Percentiles rank a stretch among this genome's conserved stretches.
Evolutionary conservation across 345 rosid genomes (phyloP).

Genomic region (Atalantia buxifolia): DNA sequence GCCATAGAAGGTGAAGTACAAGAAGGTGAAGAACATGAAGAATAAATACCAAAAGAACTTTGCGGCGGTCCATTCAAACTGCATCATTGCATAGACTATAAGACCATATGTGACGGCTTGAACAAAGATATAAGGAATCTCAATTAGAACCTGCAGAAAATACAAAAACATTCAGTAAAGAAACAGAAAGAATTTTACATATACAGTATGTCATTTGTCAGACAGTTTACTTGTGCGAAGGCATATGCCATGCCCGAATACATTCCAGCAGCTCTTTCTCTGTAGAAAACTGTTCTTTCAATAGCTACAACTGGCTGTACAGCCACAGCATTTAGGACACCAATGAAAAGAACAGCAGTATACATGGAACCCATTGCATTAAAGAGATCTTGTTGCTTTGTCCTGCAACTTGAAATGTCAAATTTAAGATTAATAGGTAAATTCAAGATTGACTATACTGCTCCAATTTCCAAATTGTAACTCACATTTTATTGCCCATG

Average conservation of each 20-base stretch:
- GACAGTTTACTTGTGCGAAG: neutral
- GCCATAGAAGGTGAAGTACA: slow-evolving; percentile 92
- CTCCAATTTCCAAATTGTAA: neutral
- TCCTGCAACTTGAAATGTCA: neutral
- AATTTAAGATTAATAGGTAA: neutral
- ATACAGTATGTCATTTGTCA: neutral
- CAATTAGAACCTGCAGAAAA: slow-evolving; percentile 55
- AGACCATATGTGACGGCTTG: slow-evolving; percentile 56
- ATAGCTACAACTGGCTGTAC: neutral
- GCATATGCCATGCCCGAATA: neutral
- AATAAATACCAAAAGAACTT: slow-evolving; percentile 86
- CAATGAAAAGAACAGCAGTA: neutral
- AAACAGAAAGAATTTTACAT: neutral
- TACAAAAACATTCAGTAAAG: neutral
- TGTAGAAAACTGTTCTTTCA: neutral
- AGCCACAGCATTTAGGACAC: neutral
- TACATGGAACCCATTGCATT: neutral
- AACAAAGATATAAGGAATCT: slow-evolving; percentile 66
- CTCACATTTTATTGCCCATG: slow-evolving; percentile 38
- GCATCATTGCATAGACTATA: slow-evolving; percentile 70
- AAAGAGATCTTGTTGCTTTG: neutral
- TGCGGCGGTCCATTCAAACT: slow-evolving; percentile 62
- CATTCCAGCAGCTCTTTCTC: neutral
- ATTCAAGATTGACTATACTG: neutral
- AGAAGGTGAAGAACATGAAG: slow-evolving; percentile 73